phyloP scores from a whole-genome alignment of 2,329 filamentous ascomycete genomes.

The Cladosporium colombiae region DNA sequence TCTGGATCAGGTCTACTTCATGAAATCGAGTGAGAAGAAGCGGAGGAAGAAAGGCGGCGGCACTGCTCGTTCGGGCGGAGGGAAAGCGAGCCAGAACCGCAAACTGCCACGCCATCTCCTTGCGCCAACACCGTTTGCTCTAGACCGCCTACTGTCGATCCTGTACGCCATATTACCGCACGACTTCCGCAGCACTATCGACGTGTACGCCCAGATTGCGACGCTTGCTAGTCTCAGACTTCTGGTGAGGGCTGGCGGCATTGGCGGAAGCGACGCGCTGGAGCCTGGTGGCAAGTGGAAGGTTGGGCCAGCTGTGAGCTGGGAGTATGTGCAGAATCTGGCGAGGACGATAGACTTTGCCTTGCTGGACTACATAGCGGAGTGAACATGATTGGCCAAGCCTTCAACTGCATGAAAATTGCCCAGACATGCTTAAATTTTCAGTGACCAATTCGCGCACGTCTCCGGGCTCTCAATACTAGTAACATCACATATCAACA shows the following conservation, averaged over 20 bases:
- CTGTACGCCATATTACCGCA: constrained; percentile 65
- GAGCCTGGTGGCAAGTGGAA: constrained; percentile 74
- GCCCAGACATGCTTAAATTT: background rate
- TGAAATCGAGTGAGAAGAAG: constrained; percentile 61
- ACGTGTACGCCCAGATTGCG: constrained; percentile 60
- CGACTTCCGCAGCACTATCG: constrained; percentile 45
- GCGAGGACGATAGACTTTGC: constrained; percentile 76
- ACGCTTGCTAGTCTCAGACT: constrained; percentile 72
- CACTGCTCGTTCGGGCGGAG: constrained; percentile 36
- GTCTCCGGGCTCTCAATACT: background rate
- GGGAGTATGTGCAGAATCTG: constrained; percentile 71
- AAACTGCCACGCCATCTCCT: constrained; percentile 77
- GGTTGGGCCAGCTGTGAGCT: constrained; percentile 66
- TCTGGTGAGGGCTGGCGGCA: constrained; percentile 63
- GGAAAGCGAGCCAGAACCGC: constrained; percentile 51
- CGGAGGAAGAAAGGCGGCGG: constrained; percentile 53
- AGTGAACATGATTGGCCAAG: constrained; percentile 45
- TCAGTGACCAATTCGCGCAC: background rate
- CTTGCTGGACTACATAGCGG: constrained; percentile 73
- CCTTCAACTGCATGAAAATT: background rate
- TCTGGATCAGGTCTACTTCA: constrained; percentile 75
- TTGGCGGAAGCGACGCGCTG: constrained; percentile 60
- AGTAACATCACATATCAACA: background rate
- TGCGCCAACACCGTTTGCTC: constrained; percentile 72
- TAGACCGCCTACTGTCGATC: constrained; percentile 78